Conservation (phyloP, 306 rosid genomes). For the Prunus dulcis region DNA sequence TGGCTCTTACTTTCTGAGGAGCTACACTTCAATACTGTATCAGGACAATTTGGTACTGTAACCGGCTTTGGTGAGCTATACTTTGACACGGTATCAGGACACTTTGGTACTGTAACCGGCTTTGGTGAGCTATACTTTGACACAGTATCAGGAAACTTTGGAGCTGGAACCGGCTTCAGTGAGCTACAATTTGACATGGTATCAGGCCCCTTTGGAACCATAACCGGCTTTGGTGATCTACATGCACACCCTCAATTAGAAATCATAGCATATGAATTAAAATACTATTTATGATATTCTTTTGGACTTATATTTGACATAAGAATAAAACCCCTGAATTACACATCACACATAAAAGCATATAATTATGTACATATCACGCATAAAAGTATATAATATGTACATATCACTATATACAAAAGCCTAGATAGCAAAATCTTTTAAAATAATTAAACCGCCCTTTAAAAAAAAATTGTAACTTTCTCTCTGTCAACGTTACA, state of each 20-base stretch:
- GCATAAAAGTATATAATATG: no score
- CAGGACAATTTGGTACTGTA: neutral
- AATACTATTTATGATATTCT: neutral
- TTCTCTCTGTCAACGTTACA: neutral
- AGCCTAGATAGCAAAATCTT: neutral
- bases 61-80: neutral
- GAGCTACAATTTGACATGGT: constrained; percentile 35
- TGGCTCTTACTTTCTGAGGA: constrained; percentile 60
- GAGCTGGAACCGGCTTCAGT: constrained; percentile 4
- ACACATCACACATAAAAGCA: neutral
- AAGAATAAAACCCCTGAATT: neutral
- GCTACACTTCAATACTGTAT: constrained; percentile 28
- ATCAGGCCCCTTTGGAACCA: neutral
- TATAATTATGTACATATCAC: no score
- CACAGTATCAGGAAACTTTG: neutral
- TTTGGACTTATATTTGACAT: neutral
- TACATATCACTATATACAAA: neutral
- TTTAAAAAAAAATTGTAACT: neutral
- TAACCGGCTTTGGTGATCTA: constrained; percentile 47
- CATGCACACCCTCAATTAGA: neutral
- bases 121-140: neutral
- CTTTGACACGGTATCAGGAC: neutral
- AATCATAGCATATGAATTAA: neutral
- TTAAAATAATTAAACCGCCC: neutral
- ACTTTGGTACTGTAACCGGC: neutral